Conservation (phyloP, 805 yeast species). For the Wickerhamomyces chaumierensis region DNA sequence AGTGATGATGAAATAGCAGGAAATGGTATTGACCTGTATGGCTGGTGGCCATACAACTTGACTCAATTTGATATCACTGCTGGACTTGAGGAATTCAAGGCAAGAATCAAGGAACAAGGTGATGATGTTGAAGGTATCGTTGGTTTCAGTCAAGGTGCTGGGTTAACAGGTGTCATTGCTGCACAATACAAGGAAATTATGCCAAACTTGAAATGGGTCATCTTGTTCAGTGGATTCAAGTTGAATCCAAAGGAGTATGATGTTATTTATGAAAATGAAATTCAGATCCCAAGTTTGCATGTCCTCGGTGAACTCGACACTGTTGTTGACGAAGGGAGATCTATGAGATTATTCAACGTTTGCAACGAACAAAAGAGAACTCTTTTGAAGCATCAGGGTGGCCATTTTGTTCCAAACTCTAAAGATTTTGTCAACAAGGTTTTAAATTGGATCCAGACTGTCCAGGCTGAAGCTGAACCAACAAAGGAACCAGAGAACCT, state of each 20-base stretch:
- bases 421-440: constrained; percentile 29
- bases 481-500: not conserved
- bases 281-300: constrained; percentile 42
- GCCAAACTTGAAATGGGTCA: constrained; percentile 35
- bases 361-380: constrained; percentile 32
- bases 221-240: constrained; percentile 55
- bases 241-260: constrained; percentile 19
- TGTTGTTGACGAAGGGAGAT: constrained; percentile 65
- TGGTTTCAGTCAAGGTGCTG: constrained; percentile 94
- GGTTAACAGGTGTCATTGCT: constrained; percentile 53
- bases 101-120: constrained; percentile 32
- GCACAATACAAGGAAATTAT: constrained; percentile 21
- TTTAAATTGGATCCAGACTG: constrained; percentile 21
- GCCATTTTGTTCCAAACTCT: constrained; percentile 91
- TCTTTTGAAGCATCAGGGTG: constrained; percentile 78
- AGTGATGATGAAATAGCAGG: constrained; percentile 28
- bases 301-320: constrained; percentile 83
- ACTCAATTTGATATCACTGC: constrained; percentile 18
- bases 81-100: constrained; percentile 29
- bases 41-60: constrained; percentile 60
- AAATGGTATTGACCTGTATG: constrained; percentile 24
- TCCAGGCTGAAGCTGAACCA: constrained; percentile 1
- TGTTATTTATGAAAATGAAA: constrained; percentile 8
- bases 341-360: constrained; percentile 42
- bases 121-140: constrained; percentile 77